These are phyloP conservation scores for Lichtheimia ornata DNA, from an alignment of 371 early-diverging fungal genomes.

Conservation along the genomic window DNA sequence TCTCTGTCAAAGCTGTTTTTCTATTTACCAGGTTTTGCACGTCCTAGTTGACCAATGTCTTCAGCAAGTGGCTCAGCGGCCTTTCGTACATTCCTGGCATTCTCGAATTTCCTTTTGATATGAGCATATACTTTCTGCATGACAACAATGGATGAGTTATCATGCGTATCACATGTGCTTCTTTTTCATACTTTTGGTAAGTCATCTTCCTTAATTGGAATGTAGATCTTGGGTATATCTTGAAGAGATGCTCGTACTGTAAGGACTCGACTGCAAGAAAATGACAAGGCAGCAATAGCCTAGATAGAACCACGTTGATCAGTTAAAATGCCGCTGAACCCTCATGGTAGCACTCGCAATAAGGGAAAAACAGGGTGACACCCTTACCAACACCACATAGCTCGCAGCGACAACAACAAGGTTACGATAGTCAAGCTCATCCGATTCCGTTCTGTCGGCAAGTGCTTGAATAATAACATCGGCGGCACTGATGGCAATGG, in stretches of 20 bases:
- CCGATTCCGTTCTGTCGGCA: slow-evolving; percentile 37
- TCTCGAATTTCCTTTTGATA: slow-evolving; percentile 56
- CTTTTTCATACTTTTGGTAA: slow-evolving; percentile 55
- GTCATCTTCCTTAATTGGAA: slow-evolving; percentile 67
- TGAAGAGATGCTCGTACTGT: slow-evolving; percentile 57
- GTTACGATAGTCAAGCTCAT: slow-evolving; percentile 50
- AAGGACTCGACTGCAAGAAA: slow-evolving; percentile 59
- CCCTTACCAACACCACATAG: slow-evolving; percentile 54
- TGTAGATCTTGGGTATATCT: slow-evolving; percentile 71
- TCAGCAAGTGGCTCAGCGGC: slow-evolving; percentile 57
- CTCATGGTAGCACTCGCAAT: neutral
- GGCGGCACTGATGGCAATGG: slow-evolving; percentile 61
- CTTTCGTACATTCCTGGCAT: slow-evolving; percentile 50
- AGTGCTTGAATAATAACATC: slow-evolving; percentile 66
- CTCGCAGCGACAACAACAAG: slow-evolving; percentile 58
- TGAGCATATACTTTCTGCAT: slow-evolving; percentile 58
- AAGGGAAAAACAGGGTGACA: neutral
- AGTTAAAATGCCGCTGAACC: no score
- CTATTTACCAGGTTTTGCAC: slow-evolving; percentile 62
- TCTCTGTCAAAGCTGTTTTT: neutral
- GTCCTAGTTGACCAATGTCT: slow-evolving; percentile 60
- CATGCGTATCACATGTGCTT: neutral
- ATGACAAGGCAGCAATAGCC: slow-evolving; percentile 46
- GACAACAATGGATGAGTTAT: neutral
- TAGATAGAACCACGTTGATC: slow-evolving; percentile 2